A percentile compares a stretch with the other conserved stretches of the same genome.
Evolutionary conservation across 106 monocot species (phyloP).

Genomic region (Triglochin maritima): DNA sequence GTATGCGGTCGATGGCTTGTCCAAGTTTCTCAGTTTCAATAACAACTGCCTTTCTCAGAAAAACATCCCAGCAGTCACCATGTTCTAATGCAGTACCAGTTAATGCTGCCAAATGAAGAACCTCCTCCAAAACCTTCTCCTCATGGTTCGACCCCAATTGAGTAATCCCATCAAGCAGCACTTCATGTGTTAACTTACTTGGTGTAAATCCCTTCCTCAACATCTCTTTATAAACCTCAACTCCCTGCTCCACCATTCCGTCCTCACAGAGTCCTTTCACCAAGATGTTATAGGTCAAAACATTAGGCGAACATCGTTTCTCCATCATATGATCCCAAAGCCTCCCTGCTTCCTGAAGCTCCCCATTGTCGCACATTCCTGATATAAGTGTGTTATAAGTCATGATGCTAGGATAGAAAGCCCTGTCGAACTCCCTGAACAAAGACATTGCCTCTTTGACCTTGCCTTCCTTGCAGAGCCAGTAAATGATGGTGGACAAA

Average conservation of each 20-base stretch:
- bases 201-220: slow-evolving; percentile 33
- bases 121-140: slow-evolving; percentile 6
- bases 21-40: background rate
- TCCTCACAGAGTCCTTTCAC: slow-evolving; percentile 64
- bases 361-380: slow-evolving; percentile 66
- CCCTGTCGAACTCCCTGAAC: slow-evolving; percentile 58
- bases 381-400: slow-evolving; percentile 66
- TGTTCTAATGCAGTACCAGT: background rate
- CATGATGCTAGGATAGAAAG: slow-evolving; percentile 42
- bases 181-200: slow-evolving; percentile 25
- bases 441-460: slow-evolving; percentile 44
- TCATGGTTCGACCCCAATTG: slow-evolving; percentile 25
- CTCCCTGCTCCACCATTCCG: slow-evolving; percentile 42
- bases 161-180: slow-evolving; percentile 43
- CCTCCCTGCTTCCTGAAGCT: slow-evolving; percentile 70
- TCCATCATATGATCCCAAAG: slow-evolving; percentile 90
- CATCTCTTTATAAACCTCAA: slow-evolving; percentile 59
- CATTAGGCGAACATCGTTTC: slow-evolving; percentile 44
- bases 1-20: background rate
- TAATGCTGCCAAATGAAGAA: slow-evolving; percentile 14
- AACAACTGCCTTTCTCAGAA: slow-evolving; percentile 9
- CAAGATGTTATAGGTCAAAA: slow-evolving; percentile 60
- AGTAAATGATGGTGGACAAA: slow-evolving; percentile 64
- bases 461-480: slow-evolving; percentile 67
- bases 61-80: slow-evolving; percentile 10